Percentiles rank a stretch among this genome's conserved stretches.
Evolutionary conservation across 2,329 filamentous ascomycete genomes (phyloP).

Genomic region (Microsporum audouinii): DNA sequence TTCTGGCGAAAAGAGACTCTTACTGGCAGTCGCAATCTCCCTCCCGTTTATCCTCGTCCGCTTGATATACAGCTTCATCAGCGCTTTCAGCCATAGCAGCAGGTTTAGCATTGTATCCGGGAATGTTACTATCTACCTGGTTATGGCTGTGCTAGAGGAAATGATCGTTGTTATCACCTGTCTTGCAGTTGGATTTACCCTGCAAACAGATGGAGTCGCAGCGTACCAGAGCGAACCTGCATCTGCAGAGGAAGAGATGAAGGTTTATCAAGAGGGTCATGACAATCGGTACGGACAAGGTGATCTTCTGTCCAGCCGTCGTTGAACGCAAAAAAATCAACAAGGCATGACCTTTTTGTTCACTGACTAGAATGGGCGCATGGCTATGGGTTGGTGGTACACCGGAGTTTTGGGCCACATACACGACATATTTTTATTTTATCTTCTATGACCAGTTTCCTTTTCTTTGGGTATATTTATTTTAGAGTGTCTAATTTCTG

Average conservation of each 20-base stretch:
- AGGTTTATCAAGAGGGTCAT: background rate
- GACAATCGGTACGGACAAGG: background rate
- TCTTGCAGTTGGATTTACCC: slow-evolving; percentile 21
- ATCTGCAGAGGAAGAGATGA: background rate
- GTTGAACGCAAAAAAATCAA: no score
- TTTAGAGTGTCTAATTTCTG: no score
- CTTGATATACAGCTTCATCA: slow-evolving; percentile 38
- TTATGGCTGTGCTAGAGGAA: slow-evolving; percentile 43
- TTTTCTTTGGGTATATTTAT: no score
- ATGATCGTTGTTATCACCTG: slow-evolving; percentile 37
- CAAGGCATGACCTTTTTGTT: no score
- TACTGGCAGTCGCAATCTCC: slow-evolving; percentile 20
- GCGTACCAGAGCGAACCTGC: background rate
- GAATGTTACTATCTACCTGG: slow-evolving; percentile 31
- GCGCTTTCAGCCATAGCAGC: slow-evolving; percentile 32
- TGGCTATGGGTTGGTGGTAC: no score
- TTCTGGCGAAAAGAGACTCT: slow-evolving; percentile 37
- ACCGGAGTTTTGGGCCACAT: no score
- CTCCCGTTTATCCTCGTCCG: slow-evolving; percentile 43
- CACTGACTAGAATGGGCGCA: no score
- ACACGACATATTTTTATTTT: no score
- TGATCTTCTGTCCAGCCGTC: background rate
- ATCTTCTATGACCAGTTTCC: no score
- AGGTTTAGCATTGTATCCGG: slow-evolving; percentile 36
- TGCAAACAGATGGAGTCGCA: background rate